Evolutionary conservation across 345 rosid genomes (phyloP).

Genomic region (Geranium brycei): DNA sequence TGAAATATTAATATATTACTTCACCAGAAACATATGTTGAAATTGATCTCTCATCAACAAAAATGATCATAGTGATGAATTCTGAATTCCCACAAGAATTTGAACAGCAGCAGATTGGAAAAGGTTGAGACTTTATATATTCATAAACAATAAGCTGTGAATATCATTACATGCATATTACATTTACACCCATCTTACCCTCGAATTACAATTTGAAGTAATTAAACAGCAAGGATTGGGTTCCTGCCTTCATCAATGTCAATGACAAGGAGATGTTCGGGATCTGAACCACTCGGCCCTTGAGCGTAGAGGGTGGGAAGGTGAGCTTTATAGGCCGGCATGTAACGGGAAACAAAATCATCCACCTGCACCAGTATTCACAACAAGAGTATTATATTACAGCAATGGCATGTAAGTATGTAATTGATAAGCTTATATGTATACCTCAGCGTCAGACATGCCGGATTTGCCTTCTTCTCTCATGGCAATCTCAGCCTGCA

Average conservation of each 20-base stretch:
- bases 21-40: no score
- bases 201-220: not conserved
- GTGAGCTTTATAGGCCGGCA: slow-evolving; percentile 86
- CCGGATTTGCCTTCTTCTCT: slow-evolving; percentile 76
- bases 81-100: no score
- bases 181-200: not conserved
- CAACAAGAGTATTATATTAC: not conserved
- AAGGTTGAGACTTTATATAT: no score
- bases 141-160: no score
- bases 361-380: slow-evolving; percentile 33
- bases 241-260: slow-evolving; percentile 85
- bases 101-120: no score
- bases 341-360: slow-evolving; percentile 86
- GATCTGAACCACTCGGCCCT: slow-evolving; percentile 85
- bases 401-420: no score
- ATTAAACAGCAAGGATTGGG: slow-evolving; percentile 32
- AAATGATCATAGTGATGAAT: no score
- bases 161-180: not conserved
- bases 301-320: slow-evolving; percentile 68
- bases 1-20: no score
- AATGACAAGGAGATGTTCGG: slow-evolving; percentile 38
- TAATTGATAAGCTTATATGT: no score
- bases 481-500: slow-evolving; percentile 97
- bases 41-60: no score
- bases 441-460: slow-evolving; percentile 88